Percentiles rank a stretch among this genome's conserved stretches.
phyloP scores from a whole-genome alignment of 2,329 filamentous ascomycete species.

The Arthrobotrys pseudoclavata region DNA sequence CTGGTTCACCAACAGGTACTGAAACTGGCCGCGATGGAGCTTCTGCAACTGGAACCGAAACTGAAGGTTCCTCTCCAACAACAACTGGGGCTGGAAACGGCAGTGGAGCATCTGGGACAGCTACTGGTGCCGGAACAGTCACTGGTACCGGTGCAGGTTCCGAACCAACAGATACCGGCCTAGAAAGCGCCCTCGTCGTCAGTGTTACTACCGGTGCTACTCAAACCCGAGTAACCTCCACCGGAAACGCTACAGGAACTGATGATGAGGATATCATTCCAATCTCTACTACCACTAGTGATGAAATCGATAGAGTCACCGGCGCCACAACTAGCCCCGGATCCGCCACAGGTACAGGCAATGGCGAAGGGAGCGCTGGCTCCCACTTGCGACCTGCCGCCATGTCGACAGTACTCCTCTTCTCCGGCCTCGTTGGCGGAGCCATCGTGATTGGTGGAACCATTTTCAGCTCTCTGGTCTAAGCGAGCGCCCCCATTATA shows the following conservation, averaged over 20 bases:
- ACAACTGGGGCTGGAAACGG: neutral
- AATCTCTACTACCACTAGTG: slow-evolving; percentile 6
- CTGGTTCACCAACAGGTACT: slow-evolving; percentile 28
- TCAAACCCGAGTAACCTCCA: neutral
- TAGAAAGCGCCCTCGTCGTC: slow-evolving; percentile 8
- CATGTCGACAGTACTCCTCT: slow-evolving; percentile 40
- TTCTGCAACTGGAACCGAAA: slow-evolving; percentile 3
- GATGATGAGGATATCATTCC: slow-evolving; percentile 21
- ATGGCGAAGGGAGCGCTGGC: slow-evolving; percentile 11
- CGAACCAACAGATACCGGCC: neutral
- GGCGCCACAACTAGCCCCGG: neutral
- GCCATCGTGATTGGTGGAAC: slow-evolving; percentile 49
- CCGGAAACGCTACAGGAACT: neutral
- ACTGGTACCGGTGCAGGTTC: neutral
- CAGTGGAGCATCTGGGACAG: neutral
- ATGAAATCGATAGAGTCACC: neutral
- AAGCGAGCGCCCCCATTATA: neutral
- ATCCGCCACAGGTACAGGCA: slow-evolving; percentile 27
- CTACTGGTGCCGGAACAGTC: neutral
- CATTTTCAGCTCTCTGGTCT: slow-evolving; percentile 38
- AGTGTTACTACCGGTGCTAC: neutral
- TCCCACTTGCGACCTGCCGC: slow-evolving; percentile 42
- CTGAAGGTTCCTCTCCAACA: slow-evolving; percentile 7
- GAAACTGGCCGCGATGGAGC: neutral
- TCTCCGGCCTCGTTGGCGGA: slow-evolving; percentile 37